These are phyloP conservation scores for Cytospora paraplurivora DNA, from an alignment of 2,329 filamentous ascomycete genomes.

Conservation along the genomic window DNA sequence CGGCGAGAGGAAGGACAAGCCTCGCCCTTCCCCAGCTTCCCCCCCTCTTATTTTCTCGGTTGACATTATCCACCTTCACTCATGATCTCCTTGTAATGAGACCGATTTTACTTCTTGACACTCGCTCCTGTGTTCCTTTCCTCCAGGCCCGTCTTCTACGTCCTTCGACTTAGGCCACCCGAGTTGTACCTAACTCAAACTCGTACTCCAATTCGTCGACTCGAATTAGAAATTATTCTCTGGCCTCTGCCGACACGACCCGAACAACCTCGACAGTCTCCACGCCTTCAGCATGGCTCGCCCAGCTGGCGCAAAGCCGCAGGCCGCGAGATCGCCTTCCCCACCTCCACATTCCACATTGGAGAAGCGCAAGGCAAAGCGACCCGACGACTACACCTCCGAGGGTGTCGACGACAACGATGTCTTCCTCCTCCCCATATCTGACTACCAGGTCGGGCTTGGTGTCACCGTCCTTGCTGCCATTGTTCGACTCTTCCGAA, in stretches of 20 bases:
- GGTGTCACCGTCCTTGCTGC: slow-evolving; percentile 74
- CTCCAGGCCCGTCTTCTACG: slow-evolving; percentile 1
- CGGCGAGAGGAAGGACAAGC: slow-evolving; percentile 24
- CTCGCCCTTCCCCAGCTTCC: slow-evolving; percentile 27
- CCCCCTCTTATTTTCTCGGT: slow-evolving; percentile 30
- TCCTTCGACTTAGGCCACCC: slow-evolving; percentile 9
- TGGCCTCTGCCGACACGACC: slow-evolving; percentile 11
- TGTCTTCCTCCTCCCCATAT: slow-evolving; percentile 80
- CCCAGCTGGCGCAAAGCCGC: slow-evolving; percentile 43
- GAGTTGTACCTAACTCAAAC: slow-evolving; percentile 3
- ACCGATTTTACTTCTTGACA: slow-evolving; percentile 44
- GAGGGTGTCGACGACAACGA: slow-evolving; percentile 87
- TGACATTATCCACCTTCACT: slow-evolving; percentile 30
- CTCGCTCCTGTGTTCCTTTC: slow-evolving; percentile 39
- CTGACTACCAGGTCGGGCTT: slow-evolving; percentile 79
- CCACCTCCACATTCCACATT: slow-evolving; percentile 25
- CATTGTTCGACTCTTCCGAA: slow-evolving; percentile 85
- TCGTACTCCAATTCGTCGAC: not conserved
- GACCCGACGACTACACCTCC: slow-evolving; percentile 65
- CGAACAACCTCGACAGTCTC: not conserved
- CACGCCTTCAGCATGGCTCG: slow-evolving; percentile 42
- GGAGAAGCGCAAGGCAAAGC: slow-evolving; percentile 37
- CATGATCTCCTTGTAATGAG: slow-evolving; percentile 44
- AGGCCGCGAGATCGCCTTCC: slow-evolving; percentile 33
- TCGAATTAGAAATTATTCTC: slow-evolving; percentile 9